Percentiles rank a stretch among this genome's conserved stretches.
Evolutionary conservation across 2,329 filamentous ascomycete genomes (phyloP).

Genomic region (Cladosporium phlei): DNA sequence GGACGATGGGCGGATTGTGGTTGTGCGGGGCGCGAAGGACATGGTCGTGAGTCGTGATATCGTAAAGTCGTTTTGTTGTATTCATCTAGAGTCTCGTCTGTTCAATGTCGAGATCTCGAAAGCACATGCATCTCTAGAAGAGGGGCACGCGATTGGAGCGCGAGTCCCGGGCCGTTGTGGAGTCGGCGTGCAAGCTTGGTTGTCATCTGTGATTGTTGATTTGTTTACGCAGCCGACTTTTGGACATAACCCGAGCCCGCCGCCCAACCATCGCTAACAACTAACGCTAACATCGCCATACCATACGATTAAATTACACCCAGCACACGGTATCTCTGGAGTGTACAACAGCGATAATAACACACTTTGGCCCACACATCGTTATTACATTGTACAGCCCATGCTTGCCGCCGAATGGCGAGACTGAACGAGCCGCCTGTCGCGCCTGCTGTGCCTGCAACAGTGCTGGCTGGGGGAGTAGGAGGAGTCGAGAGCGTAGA

Average conservation of each 20-base stretch:
- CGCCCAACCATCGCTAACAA: no score
- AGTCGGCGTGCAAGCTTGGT: neutral
- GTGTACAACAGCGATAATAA: neutral
- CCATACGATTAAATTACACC: no score
- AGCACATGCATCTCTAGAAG: neutral
- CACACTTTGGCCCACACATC: neutral
- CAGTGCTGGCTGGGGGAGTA: slow-evolving; percentile 16
- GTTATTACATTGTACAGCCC: neutral
- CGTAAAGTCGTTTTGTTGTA: neutral
- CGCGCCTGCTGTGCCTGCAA: slow-evolving; percentile 41
- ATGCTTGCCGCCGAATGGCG: slow-evolving; percentile 54
- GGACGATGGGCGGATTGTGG: slow-evolving; percentile 51
- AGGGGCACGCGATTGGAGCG: neutral
- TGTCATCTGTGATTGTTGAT: no score
- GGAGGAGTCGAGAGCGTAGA: slow-evolving; percentile 59
- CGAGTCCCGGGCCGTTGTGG: neutral
- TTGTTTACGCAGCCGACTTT: no score
- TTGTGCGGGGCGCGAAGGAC: slow-evolving; percentile 39
- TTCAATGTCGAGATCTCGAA: neutral
- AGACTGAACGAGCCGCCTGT: slow-evolving; percentile 68
- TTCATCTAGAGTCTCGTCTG: neutral
- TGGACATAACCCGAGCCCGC: no score
- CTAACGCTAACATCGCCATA: no score
- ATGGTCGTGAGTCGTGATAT: slow-evolving; percentile 15
- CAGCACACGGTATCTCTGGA: no score